phyloP scores from a whole-genome alignment of 306 rosid species.

The Prunus mume region DNA sequence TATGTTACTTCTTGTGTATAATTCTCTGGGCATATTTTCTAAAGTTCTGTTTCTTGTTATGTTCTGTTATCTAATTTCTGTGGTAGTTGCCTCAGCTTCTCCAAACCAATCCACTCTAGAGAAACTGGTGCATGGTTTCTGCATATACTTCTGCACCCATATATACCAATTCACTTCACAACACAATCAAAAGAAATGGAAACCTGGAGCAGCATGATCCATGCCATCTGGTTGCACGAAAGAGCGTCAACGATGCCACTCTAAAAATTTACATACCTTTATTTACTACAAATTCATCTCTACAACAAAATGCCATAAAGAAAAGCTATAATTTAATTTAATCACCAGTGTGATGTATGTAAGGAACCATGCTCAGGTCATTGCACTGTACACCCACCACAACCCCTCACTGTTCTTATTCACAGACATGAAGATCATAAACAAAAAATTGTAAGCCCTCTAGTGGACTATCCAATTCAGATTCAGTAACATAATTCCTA shows the following conservation, averaged over 20 bases:
- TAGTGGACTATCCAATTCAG: slow-evolving; percentile 25
- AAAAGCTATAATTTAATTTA: slow-evolving; percentile 15
- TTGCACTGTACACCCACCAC: slow-evolving; percentile 52
- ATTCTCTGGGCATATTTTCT: not conserved
- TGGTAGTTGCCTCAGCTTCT: too few species aligned
- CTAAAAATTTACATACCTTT: slow-evolving; percentile 5
- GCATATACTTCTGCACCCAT: not conserved
- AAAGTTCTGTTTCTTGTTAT: not conserved
- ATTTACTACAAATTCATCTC: slow-evolving; percentile 25
- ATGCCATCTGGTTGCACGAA: not conserved
- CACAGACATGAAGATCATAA: slow-evolving; percentile 41
- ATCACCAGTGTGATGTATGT: slow-evolving; percentile 31
- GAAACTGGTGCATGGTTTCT: not conserved
- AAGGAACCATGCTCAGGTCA: slow-evolving; percentile 50
- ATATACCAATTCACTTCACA: too few species aligned
- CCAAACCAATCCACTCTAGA: not conserved
- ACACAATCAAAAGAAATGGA: not conserved
- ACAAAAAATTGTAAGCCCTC: slow-evolving; percentile 42
- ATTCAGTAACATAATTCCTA: slow-evolving; percentile 35
- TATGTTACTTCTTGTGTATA: not conserved
- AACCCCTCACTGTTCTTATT: slow-evolving; percentile 44
- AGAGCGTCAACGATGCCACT: not conserved
- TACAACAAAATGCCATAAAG: slow-evolving; percentile 21
- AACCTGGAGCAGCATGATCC: not conserved
- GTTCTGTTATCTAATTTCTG: not conserved